Evolutionary conservation across 305 asterid species (phyloP).

Genomic region (Galium porrigens): DNA sequence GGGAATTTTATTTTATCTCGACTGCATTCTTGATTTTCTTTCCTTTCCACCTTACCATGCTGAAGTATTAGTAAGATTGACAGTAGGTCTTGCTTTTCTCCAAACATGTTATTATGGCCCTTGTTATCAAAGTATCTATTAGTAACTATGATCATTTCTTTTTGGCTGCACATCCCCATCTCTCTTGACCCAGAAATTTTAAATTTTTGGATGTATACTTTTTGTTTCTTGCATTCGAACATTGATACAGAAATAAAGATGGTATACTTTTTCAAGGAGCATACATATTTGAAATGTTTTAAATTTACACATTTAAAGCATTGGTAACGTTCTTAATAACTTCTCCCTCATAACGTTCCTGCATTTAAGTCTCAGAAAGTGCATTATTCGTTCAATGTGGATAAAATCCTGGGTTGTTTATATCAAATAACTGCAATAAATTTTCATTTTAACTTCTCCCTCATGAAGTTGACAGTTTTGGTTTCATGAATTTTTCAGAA

Average conservation of each 20-base stretch:
- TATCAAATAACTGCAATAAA: not conserved
- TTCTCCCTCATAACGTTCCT: not conserved
- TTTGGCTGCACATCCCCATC: not conserved
- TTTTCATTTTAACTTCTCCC: not conserved
- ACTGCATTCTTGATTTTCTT: not conserved
- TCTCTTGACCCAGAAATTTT: not conserved
- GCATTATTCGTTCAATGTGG: not conserved
- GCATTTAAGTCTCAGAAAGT: not conserved
- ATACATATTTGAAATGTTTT: not conserved
- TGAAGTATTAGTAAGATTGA: not conserved
- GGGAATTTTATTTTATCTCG: not conserved
- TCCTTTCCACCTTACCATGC: not conserved
- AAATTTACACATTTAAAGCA: not conserved
- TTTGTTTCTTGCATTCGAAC: not conserved
- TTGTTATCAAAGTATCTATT: not conserved
- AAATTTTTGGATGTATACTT: not conserved
- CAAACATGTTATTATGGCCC: not conserved
- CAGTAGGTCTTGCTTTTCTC: not conserved
- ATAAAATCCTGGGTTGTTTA: not conserved
- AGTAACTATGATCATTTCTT: not conserved
- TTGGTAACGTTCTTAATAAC: not conserved
- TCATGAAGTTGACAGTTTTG: constrained; percentile 17
- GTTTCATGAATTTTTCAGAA: constrained; percentile 42
- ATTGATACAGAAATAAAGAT: not conserved
- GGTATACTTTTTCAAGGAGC: not conserved